These are phyloP conservation scores for Calocera cornea DNA, from an alignment of 768 basidiomycete genomes.

Conservation along the genomic window DNA sequence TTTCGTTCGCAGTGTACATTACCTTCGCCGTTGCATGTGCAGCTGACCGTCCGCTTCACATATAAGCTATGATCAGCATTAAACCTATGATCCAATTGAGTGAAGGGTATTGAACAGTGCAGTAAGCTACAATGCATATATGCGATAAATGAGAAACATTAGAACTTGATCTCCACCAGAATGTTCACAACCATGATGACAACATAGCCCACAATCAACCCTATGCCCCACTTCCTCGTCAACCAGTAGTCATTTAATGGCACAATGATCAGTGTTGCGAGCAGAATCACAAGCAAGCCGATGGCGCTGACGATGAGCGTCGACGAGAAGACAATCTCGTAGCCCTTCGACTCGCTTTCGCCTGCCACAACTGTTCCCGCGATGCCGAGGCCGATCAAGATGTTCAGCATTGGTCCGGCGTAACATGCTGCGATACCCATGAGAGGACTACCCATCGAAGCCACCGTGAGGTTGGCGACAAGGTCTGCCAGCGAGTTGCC, in stretches of 20 bases:
- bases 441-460: constrained; percentile 69
- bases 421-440: constrained; percentile 97
- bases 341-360: constrained; percentile 40
- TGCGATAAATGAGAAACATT: not conserved
- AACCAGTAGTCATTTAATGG: constrained; percentile 75
- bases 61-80: not conserved
- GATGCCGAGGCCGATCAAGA: constrained; percentile 79
- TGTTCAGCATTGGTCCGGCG: constrained; percentile 85
- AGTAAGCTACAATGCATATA: not conserved
- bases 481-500: constrained; percentile 95
- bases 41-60: not conserved
- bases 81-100: not conserved
- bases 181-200: constrained; percentile 68
- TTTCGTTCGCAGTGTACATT: not conserved
- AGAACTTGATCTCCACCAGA: constrained; percentile 48
- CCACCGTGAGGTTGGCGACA: constrained; percentile 93
- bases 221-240: constrained; percentile 66
- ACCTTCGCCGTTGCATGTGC: not conserved
- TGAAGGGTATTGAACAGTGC: not conserved
- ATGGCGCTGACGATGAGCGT: constrained; percentile 74
- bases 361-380: constrained; percentile 78
- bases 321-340: constrained; percentile 60
- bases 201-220: constrained; percentile 60
- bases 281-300: constrained; percentile 64
- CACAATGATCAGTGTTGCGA: constrained; percentile 66